Base-by-base conservation (phyloP, 164 flowering plant species). In the Euptelea pleiosperma region DNA sequence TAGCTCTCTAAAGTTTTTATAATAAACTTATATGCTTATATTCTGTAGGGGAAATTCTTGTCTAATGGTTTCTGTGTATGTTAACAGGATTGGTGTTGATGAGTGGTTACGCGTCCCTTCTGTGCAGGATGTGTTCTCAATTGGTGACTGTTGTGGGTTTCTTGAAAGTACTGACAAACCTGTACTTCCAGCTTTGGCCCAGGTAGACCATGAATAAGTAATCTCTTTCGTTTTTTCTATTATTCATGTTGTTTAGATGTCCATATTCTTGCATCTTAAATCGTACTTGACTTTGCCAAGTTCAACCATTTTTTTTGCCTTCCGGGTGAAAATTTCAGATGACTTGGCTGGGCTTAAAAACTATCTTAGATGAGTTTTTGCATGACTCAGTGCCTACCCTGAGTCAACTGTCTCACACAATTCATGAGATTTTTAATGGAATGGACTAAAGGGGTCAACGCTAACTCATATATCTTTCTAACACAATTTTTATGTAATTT, bases 131-230 rank as follows among this genome's bases (percentile, higher is more conserved):
- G 84, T 91, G 45, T 94, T 75, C 58, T 70, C 98, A 22, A 80
- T 94, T 49, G 99, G 98, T 53, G 99, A 94, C 56, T 94, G 99
- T 62, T 55, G 93, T 62, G 99, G 97, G 33, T 94, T 80, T 63
- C 87, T 94, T 60, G 99, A 91, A 68, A 75, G 79, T 52, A 91
- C 99, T 6, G 97, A 97, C 21, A 88, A 72, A 70, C 80, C 79
- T 25, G 73, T 67, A 28, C 97, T 94, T 75, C 99, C 99, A 40
- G 97, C 99, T 60, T 64, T 94, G 62, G 99, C 99, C 39, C 97
- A 94, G 86, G 97, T 85, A 37, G 54, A 74, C 50, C 26, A 21
- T 16, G 10, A 48, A 41, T 31, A 25, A 11, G 1, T 25, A 34
- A 8, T 14, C 18, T 12, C 35, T 46, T 60, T 24, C 28, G 21